These are phyloP conservation scores for Trichoderma arundinaceum DNA, from an alignment of 2,329 filamentous ascomycete species.

Conservation along the genomic window DNA sequence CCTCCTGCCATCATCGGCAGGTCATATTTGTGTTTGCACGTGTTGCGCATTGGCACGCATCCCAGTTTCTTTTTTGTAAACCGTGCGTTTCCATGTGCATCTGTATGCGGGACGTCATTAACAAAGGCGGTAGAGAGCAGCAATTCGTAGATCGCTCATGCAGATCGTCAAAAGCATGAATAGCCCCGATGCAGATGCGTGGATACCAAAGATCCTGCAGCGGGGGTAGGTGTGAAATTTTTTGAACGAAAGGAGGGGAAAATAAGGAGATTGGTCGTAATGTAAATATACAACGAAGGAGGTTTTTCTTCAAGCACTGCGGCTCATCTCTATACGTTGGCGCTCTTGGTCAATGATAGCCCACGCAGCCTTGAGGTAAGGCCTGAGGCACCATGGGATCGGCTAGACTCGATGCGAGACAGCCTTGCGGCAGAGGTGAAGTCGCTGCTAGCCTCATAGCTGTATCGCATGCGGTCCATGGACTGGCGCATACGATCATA, in stretches of 20 bases:
- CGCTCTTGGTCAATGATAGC: constrained; percentile 51
- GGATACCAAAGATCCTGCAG: constrained; percentile 40
- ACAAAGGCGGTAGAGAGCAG: constrained; percentile 36
- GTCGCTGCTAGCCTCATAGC: constrained; percentile 86
- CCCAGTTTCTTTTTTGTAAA: background rate
- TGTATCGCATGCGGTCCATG: constrained; percentile 82
- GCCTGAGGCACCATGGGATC: constrained; percentile 49
- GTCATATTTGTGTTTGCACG: constrained; percentile 27
- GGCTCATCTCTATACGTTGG: constrained; percentile 43
- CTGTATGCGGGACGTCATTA: constrained; percentile 31
- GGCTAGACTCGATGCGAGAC: constrained; percentile 78
- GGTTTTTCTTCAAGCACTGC: constrained; percentile 17
- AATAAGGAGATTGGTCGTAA: constrained; percentile 33
- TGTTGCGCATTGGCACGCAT: constrained; percentile 15
- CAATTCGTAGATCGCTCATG: constrained; percentile 56
- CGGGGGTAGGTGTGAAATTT: constrained; percentile 11
- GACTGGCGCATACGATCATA: constrained; percentile 85
- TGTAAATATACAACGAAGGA: constrained; percentile 41
- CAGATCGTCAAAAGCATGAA: constrained; percentile 53
- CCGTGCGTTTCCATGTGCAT: constrained; percentile 7
- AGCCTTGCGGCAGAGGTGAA: constrained; percentile 90
- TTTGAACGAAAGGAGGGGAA: constrained; percentile 1
- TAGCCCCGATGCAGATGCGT: constrained; percentile 38
- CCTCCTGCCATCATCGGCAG: constrained; percentile 27
- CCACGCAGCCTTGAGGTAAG: constrained; percentile 50